Conservation (phyloP, 2,329 filamentous ascomycete genomes). For the Fusarium tanahbumbuense region DNA sequence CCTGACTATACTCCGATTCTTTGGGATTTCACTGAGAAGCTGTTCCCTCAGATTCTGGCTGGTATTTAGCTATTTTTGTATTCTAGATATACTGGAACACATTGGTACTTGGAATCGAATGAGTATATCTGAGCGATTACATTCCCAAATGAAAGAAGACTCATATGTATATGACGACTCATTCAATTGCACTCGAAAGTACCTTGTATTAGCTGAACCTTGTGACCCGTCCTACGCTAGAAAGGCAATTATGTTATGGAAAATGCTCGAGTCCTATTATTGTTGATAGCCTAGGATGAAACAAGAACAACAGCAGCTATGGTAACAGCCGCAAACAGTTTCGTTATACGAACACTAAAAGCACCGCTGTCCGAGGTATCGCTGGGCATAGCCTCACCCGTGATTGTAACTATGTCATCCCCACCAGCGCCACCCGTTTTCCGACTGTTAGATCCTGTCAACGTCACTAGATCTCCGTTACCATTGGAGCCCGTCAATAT, state of each 20-base stretch:
- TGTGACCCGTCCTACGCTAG: too few relatives aligned
- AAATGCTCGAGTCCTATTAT: too few relatives aligned
- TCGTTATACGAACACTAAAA: background rate
- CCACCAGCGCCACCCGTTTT: background rate
- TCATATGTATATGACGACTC: too few relatives aligned
- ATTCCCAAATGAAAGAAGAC: too few relatives aligned
- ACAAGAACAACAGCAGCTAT: background rate
- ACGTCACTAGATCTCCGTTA: background rate
- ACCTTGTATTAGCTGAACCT: too few relatives aligned
- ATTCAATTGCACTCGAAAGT: too few relatives aligned
- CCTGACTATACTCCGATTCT: constrained; percentile 43
- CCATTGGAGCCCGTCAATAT: background rate
- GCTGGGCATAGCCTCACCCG: background rate
- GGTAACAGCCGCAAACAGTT: background rate
- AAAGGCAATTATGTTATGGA: too few relatives aligned
- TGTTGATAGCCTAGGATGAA: background rate
- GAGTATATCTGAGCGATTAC: too few relatives aligned
- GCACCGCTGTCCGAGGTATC: background rate
- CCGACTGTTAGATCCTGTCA: background rate
- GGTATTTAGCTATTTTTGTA: background rate
- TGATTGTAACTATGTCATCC: background rate
- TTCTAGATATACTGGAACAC: too few relatives aligned
- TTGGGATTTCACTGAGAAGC: constrained; percentile 42
- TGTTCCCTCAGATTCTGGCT: constrained; percentile 18
- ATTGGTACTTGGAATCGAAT: too few relatives aligned